A percentile compares a stretch with the other conserved stretches of the same genome.
phyloP scores from a whole-genome alignment of 2,329 filamentous ascomycete species.

The Emydomyces testavorans region DNA sequence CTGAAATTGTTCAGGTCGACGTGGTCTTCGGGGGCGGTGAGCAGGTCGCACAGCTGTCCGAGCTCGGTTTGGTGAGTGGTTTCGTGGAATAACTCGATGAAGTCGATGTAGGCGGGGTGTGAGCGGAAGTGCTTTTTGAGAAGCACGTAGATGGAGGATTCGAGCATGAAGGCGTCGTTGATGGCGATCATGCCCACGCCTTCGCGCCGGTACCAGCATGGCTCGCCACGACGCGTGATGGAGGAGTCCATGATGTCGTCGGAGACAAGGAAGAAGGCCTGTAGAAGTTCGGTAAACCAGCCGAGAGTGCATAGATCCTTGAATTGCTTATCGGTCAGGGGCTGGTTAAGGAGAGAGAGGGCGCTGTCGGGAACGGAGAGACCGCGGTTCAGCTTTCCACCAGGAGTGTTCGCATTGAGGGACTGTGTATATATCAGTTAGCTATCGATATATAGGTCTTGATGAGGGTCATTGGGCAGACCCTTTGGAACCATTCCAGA shows the following conservation, averaged over 20 bases:
- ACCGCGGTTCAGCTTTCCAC: conserved; percentile 97
- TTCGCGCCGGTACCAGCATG: conserved; percentile 90
- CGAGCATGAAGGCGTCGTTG: conserved; percentile 96
- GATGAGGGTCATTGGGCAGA: conserved; percentile 31
- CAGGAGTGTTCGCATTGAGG: conserved; percentile 73
- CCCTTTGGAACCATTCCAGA: conserved; percentile 75
- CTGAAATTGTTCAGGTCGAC: conserved; percentile 93
- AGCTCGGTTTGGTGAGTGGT: conserved; percentile 87
- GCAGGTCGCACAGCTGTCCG: conserved; percentile 84
- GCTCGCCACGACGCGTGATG: conserved; percentile 84
- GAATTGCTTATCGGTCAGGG: conserved; percentile 57
- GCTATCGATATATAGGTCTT: not conserved
- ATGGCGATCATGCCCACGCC: conserved; percentile 92
- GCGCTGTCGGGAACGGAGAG: conserved; percentile 50
- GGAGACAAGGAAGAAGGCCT: conserved; percentile 96
- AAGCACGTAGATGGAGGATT: conserved; percentile 76
- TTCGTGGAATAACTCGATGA: conserved; percentile 95
- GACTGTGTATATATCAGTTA: conserved; percentile 42
- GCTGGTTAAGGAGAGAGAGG: conserved; percentile 19
- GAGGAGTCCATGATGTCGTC: conserved; percentile 98
- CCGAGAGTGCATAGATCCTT: conserved; percentile 78
- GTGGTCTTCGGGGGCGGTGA: conserved; percentile 88
- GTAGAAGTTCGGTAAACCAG: conserved; percentile 96
- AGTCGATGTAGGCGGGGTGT: conserved; percentile 77
- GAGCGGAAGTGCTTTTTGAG: conserved; percentile 87